Base-by-base conservation (phyloP, 202 grass and related monocot genomes). In the Carex sylvatica region DNA sequence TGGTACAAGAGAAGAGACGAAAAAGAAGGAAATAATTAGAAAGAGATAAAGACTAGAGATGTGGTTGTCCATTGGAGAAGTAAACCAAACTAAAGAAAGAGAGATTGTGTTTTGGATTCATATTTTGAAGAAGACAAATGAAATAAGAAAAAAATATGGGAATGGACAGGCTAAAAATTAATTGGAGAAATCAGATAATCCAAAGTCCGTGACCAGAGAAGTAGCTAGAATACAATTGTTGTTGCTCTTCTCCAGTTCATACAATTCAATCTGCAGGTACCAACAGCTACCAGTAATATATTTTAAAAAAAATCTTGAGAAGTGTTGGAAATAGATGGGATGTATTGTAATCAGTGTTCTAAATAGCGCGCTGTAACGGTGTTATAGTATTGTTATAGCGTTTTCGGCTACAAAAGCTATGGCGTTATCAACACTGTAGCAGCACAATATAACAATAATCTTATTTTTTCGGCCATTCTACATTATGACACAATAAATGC, bases 1-100 rank as follows among this genome's bases (percentile, higher is more conserved):
- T 60, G 86, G 84, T 77, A 85, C 86, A 55, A 67, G 78, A 65
- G 71, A 87, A 30, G 89, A 77, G 79, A 84, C 87, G 85, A 83
- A 79, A 76, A 12, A 89, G 72, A 53, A 83, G 84, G 76, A 19
- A 16, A 90, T 61, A 52, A 83, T 28, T 28, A 28, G 55, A 2
- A 82, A 65, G 18, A 85, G 22, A 14, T 84, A 13, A 54, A 85
- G 70, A 44, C 4, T 56, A 16, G 14, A 60, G 33, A 38, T 79
- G 14, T 13, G n/a, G 36, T 18, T 67, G 2, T 10, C 79, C 79
- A 82, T 82, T 82, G 61, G 60, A 26, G 79, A 79, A 69, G n/a
- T 44, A 64, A 49, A 75, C 19, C 61, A 28, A 67, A 65, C 33
- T 63, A 67, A 68, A 67, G 42, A 68, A 5, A 36, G 4, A 67